Conservation (phyloP, 805 yeast species). For the Maudiozyma turicensis region DNA sequence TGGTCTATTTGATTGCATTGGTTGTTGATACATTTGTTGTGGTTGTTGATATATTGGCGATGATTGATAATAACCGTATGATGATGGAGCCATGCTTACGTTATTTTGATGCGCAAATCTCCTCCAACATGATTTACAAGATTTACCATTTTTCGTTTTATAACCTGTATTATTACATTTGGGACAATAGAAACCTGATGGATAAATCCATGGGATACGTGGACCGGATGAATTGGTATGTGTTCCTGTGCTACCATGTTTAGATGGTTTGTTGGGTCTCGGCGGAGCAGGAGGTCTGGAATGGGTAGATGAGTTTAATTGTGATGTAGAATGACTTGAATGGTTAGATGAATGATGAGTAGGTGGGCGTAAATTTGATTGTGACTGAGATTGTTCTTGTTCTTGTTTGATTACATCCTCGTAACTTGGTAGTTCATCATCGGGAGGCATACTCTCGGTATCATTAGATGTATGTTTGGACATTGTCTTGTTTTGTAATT, state of each 20-base stretch:
- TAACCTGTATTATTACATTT: slow-evolving; percentile 71
- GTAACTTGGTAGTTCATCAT: slow-evolving; percentile 37
- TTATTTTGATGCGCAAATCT: slow-evolving; percentile 38
- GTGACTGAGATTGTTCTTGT: slow-evolving; percentile 5
- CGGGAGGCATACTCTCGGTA: slow-evolving; percentile 1
- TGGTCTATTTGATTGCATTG: slow-evolving; percentile 20
- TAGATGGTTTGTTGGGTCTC: neutral
- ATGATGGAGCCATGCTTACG: slow-evolving; percentile 17
- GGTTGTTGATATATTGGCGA: slow-evolving; percentile 6
- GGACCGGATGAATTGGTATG: neutral
- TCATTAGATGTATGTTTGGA: neutral
- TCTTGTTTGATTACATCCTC: slow-evolving; percentile 33
- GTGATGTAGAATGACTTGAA: neutral
- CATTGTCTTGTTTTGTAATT: neutral
- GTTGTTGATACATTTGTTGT: slow-evolving; percentile 11
- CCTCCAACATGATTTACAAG: slow-evolving; percentile 66
- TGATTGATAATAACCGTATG: slow-evolving; percentile 3
- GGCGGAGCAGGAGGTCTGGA: neutral
- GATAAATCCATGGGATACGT: slow-evolving; percentile 55
- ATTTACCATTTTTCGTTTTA: slow-evolving; percentile 46
- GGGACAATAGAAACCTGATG: slow-evolving; percentile 47
- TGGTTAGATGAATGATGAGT: neutral
- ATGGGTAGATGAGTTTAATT: neutral
- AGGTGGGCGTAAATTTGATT: neutral
- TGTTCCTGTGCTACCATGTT: slow-evolving; percentile 4